Evolutionary conservation across 192 early-diverging fungal genomes (phyloP).

Genomic region (Piromyces sp.): DNA sequence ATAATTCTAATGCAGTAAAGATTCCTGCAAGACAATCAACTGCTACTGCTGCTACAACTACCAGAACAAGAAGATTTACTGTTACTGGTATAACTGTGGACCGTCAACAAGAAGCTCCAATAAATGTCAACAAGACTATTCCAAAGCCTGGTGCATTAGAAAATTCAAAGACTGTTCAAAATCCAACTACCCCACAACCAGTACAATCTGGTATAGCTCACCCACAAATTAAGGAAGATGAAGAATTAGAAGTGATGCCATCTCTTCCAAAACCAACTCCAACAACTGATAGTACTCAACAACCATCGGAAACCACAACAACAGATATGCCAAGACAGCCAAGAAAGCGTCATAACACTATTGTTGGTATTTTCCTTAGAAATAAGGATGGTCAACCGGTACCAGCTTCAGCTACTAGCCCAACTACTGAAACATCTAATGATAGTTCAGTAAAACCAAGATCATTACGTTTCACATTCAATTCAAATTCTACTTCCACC

Average conservation of each 20-base stretch:
- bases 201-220: neutral
- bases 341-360: slow-evolving; percentile 36
- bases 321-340: neutral
- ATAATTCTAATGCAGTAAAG: neutral
- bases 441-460: slow-evolving; percentile 18
- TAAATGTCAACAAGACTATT: neutral
- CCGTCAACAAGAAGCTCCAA: neutral
- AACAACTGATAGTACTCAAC: neutral
- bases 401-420: neutral
- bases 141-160: neutral
- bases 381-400: neutral
- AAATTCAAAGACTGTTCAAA: neutral
- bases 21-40: neutral
- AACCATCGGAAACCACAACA: neutral
- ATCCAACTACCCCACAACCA: neutral
- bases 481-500: slow-evolving; percentile 37
- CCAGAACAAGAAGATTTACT: neutral
- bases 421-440: neutral
- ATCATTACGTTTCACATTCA: slow-evolving; percentile 44
- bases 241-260: neutral
- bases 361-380: slow-evolving; percentile 28
- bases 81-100: neutral
- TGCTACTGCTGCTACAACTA: neutral
- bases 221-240: neutral
- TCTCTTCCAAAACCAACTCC: neutral